phyloP scores from a whole-genome alignment of 2,329 filamentous ascomycete species.

The Colletotrichum zoysiae region DNA sequence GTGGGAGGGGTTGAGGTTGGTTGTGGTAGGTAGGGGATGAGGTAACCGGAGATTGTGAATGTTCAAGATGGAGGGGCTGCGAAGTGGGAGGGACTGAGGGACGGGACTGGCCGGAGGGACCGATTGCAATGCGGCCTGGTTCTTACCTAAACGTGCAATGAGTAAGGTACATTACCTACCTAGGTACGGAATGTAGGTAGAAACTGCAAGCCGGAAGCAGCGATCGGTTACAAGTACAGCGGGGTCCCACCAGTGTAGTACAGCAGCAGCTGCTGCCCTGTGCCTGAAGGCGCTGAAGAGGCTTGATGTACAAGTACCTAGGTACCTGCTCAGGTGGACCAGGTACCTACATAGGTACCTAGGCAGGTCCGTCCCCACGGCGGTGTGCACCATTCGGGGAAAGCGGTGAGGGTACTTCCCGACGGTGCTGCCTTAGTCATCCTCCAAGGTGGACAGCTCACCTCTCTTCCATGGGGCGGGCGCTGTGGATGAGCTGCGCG shows the following conservation, averaged over 20 bases:
- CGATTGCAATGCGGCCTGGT: constrained; percentile 11
- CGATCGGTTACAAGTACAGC: background rate
- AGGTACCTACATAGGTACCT: too few relatives aligned
- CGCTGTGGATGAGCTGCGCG: constrained; percentile 24
- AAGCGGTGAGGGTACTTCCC: constrained; percentile 17
- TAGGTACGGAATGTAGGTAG: too few relatives aligned
- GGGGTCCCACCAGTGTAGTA: constrained; percentile 13
- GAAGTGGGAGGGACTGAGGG: constrained; percentile 29
- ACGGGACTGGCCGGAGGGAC: constrained; percentile 1
- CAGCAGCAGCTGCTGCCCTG: background rate
- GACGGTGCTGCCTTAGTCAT: constrained; percentile 37
- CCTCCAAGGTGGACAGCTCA: constrained; percentile 42
- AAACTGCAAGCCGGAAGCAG: constrained; percentile 13
- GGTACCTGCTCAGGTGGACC: too few relatives aligned
- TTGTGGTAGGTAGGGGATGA: constrained; percentile 19
- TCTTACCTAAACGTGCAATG: constrained; percentile 30
- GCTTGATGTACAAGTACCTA: background rate
- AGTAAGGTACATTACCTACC: background rate
- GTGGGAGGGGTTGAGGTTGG: background rate
- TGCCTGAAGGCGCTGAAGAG: constrained; percentile 10
- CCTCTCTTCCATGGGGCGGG: constrained; percentile 30
- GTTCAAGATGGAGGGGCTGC: constrained; percentile 34
- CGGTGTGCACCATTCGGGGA: constrained; percentile 16
- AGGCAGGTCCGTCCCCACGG: background rate
- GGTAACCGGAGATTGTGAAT: constrained; percentile 13